phyloP scores from a whole-genome alignment of 179 eudicot species.

The Corrigiola litoralis region DNA sequence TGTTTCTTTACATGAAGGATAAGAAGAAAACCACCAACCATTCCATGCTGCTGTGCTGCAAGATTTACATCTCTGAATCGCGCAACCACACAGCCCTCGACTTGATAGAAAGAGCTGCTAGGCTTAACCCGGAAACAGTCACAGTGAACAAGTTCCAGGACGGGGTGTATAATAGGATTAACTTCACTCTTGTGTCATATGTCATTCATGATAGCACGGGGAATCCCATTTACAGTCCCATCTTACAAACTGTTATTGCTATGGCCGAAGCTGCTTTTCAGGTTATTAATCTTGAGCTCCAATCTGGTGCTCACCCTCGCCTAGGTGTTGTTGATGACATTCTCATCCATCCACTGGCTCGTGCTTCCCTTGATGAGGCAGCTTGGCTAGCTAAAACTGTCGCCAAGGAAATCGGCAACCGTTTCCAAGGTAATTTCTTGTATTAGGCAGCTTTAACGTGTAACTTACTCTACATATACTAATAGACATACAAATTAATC shows the following conservation, averaged over 20 bases:
- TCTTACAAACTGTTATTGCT: conserved; percentile 40
- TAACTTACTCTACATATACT: too few species aligned
- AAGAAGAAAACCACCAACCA: conserved; percentile 39
- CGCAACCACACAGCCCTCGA: conserved; percentile 48
- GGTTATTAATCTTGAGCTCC: conserved; percentile 45
- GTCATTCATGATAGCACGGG: conserved; percentile 55
- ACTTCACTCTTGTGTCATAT: conserved; percentile 51
- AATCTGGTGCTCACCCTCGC: conserved; percentile 56
- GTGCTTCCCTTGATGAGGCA: conserved; percentile 59
- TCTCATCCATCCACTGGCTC: conserved; percentile 44
- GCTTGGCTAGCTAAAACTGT: conserved; percentile 55
- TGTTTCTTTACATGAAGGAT: conserved; percentile 20
- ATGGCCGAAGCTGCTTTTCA: conserved; percentile 53
- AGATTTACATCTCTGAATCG: conserved; percentile 51
- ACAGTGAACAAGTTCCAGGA: conserved; percentile 48
- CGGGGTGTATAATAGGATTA: conserved; percentile 38
- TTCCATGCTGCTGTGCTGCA: conserved; percentile 54
- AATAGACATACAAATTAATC: too few species aligned
- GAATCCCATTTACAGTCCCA: conserved; percentile 50
- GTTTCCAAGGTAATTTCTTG: conserved; percentile 56
- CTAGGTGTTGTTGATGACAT: conserved; percentile 62
- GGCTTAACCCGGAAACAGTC: conserved; percentile 41
- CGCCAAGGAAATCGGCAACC: conserved; percentile 48
- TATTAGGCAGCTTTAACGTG: too few species aligned
- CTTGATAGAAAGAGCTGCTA: conserved; percentile 48